Evolutionary conservation across 2,329 filamentous ascomycete genomes (phyloP).

Genomic region (Exophiala lecanii-corni): DNA sequence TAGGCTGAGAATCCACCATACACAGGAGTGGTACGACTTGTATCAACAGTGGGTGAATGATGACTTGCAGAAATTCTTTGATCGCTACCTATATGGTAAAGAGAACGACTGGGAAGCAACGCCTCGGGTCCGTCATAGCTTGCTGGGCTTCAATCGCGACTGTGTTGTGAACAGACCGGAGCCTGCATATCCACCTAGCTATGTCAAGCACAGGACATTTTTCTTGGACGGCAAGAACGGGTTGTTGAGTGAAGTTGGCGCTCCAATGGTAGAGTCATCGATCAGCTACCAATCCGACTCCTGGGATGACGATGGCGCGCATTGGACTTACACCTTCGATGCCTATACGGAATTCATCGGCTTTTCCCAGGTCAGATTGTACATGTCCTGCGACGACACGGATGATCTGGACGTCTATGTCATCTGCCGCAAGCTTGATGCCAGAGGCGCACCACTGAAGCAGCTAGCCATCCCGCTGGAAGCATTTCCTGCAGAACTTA

Average conservation of each 20-base stretch:
- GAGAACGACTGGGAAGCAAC: conserved; percentile 45
- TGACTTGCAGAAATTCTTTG: conserved; percentile 43
- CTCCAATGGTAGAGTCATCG: conserved; percentile 5
- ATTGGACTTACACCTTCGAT: conserved; percentile 37
- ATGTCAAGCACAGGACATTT: conserved; percentile 26
- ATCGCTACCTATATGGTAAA: conserved; percentile 40
- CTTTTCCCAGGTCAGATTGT: conserved; percentile 43
- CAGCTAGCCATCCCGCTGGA: conserved; percentile 41
- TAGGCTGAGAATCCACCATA: conserved; percentile 30
- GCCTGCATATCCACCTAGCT: conserved; percentile 18
- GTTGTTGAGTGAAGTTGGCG: conserved; percentile 7
- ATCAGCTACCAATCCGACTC: conserved; percentile 35
- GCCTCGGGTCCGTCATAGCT: conserved; percentile 32
- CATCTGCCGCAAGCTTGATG: conserved; percentile 42
- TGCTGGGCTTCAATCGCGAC: conserved; percentile 29
- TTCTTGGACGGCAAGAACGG: conserved; percentile 27
- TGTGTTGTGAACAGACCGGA: conserved; percentile 29
- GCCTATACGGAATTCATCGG: conserved; percentile 37
- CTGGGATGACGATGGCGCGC: conserved; percentile 28
- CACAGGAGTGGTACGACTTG: conserved; percentile 45
- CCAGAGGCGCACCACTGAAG: conserved; percentile 38
- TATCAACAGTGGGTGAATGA: conserved; percentile 33
- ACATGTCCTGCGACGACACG: conserved; percentile 39
- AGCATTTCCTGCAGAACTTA: conserved; percentile 30
- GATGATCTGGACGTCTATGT: conserved; percentile 45